Conservation (phyloP, 176 grass and related monocot species). For the Zea luxurians region DNA sequence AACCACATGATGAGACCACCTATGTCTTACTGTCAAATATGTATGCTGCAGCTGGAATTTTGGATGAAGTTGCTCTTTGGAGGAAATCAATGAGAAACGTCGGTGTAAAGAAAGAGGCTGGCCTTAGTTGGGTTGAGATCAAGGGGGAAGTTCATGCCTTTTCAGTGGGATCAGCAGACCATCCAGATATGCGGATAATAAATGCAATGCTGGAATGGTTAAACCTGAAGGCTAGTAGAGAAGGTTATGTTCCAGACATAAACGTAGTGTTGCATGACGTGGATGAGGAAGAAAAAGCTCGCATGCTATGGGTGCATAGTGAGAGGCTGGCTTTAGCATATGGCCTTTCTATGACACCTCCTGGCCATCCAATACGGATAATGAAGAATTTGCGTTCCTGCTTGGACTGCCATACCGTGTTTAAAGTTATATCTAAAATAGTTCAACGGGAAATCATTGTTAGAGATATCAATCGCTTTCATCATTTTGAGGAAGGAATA, state of each 20-base stretch:
- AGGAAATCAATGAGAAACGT: constrained; percentile 59
- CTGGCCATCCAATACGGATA: constrained; percentile 47
- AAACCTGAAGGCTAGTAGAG: constrained; percentile 34
- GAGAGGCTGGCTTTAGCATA: constrained; percentile 62
- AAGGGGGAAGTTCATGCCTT: constrained; percentile 52
- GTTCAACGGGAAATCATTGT: constrained; percentile 41
- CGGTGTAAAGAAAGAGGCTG: constrained; percentile 48
- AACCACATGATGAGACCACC: constrained; percentile 51
- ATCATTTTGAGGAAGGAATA: constrained; percentile 46
- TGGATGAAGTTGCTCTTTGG: constrained; percentile 51
- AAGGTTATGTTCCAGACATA: constrained; percentile 50
- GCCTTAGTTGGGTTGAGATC: constrained; percentile 56
- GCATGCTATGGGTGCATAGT: constrained; percentile 55
- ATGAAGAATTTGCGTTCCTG: constrained; percentile 59
- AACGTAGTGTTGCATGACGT: constrained; percentile 48
- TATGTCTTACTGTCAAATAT: constrained; percentile 58
- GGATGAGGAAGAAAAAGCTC: constrained; percentile 43
- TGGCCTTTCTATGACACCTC: constrained; percentile 43
- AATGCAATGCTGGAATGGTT: constrained; percentile 53
- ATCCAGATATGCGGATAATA: constrained; percentile 59
- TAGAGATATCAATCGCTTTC: constrained; percentile 57
- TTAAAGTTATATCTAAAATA: constrained; percentile 52
- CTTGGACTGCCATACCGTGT: constrained; percentile 51
- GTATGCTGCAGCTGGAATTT: constrained; percentile 57
- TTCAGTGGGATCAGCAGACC: constrained; percentile 47